phyloP scores from a whole-genome alignment of 768 basidiomycete species.

The Tylopilus subfusipes region DNA sequence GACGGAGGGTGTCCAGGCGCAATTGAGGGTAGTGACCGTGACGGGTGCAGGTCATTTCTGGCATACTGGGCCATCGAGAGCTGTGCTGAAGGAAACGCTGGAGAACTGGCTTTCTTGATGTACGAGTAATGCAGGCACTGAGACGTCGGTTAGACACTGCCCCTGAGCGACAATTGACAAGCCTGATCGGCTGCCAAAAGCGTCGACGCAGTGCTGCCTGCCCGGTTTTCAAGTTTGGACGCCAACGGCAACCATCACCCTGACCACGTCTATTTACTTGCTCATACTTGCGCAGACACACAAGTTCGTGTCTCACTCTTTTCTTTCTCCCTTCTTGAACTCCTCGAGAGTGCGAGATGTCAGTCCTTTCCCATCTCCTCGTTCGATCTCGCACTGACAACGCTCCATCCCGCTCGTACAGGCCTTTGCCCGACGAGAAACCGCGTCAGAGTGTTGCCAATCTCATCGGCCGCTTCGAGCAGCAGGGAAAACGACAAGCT shows the following conservation, averaged over 20 bases:
- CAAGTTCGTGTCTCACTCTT: conserved; percentile 11
- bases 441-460: conserved; percentile 86
- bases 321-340: conserved; percentile 14
- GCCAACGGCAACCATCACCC: conserved; percentile 27
- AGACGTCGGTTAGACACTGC: background rate
- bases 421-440: conserved; percentile 86
- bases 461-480: conserved; percentile 87
- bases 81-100: conserved; percentile 18
- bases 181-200: conserved; percentile 18
- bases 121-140: background rate
- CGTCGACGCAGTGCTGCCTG: background rate
- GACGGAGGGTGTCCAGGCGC: conserved; percentile 22
- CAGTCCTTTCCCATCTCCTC: conserved; percentile 12
- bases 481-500: conserved; percentile 66
- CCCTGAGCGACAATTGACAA: conserved; percentile 6
- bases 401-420: conserved; percentile 29
- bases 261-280: conserved; percentile 17
- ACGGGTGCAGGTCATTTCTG: conserved; percentile 65
- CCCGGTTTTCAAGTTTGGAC: background rate
- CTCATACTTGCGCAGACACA: conserved; percentile 5
- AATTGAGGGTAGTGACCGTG: conserved; percentile 37
- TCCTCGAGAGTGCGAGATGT: conserved; percentile 26
- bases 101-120: conserved; percentile 19
- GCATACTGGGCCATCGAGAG: conserved; percentile 36
- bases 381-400: conserved; percentile 15